Base-by-base conservation (phyloP, 1,284 basidiomycete genomes). In the Cutaneotrichosporon dermatis region DNA sequence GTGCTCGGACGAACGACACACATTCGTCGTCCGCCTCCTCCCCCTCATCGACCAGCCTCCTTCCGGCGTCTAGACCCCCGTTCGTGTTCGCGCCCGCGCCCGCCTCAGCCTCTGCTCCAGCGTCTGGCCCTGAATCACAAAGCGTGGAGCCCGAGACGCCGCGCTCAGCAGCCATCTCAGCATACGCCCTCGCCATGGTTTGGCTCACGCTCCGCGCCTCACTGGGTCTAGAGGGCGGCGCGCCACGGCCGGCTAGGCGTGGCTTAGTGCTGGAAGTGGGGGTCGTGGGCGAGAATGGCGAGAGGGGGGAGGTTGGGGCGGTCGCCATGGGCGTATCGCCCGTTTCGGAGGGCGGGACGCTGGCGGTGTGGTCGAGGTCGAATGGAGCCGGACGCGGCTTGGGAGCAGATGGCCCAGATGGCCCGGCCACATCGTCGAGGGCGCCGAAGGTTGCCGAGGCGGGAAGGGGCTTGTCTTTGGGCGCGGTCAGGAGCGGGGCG, bases 1-100 rank as follows among this genome's bases (percentile, higher is more conserved):
- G 73, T 35, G 61, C 37, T 10, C 69, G 60, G 35, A 75, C 69
- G 41, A 69, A 67, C n/a, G 56, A 54, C 65, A 72, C 72, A 72
- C 73, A 73, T 33, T 65, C 58, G 51, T 73, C 73, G 49, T 71
- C 70, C 16, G 65, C 57, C 64, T 46, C 15, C 39, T 40, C 39
- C 8, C 39, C 39, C 39, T 8, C 39, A 40, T 25, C 25, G 25
- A 25, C 25, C 25, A 25, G 25, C 25, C 25, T 25, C 25, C 25
- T 25, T 25, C 25, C 25, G 25, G 25, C 25, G 25, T 25, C 25
- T 25, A 25, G 25, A 25, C 25, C 25, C 25, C 25, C 25, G 25
- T 25, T 25, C 25, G 25, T 25, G 25, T 25, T 25, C 25, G 25
- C 25, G 25, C 25, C 25, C 25, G 25, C 25, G 25, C 25, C 25